A percentile compares a stretch with the other conserved stretches of the same genome.
phyloP scores from a whole-genome alignment of 139 green algal genomes.

The Trebouxia sp. region DNA sequence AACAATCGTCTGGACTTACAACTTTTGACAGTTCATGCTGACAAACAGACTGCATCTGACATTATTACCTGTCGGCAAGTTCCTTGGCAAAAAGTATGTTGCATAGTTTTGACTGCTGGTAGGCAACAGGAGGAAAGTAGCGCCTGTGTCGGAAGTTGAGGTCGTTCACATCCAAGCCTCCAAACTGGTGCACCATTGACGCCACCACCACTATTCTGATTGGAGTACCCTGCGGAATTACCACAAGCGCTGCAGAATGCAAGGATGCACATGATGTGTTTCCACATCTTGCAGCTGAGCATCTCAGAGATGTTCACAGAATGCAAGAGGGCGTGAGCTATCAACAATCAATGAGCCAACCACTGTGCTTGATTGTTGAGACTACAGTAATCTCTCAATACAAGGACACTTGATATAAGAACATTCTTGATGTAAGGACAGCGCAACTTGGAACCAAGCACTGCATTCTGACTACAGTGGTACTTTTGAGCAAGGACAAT shows the following conservation, averaged over 20 bases:
- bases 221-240: conserved; percentile 14
- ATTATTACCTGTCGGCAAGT: conserved; percentile 34
- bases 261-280: background rate
- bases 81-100: conserved; percentile 64
- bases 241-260: background rate
- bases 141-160: conserved; percentile 26
- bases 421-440: no score
- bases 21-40: background rate
- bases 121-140: background rate
- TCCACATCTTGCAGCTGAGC: no score
- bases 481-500: no score
- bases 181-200: conserved; percentile 35
- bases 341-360: no score
- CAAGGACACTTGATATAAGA: no score
- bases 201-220: conserved; percentile 35
- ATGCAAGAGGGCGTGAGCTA: no score
- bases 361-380: no score
- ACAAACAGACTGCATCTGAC: background rate
- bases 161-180: conserved; percentile 38
- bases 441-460: no score
- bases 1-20: background rate
- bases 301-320: no score
- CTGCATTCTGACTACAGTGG: no score
- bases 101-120: conserved; percentile 37
- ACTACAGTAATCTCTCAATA: background rate